Base-by-base conservation (phyloP, 108 stramenopile genomes). In the Cyclostephanos invisitatus region DNA sequence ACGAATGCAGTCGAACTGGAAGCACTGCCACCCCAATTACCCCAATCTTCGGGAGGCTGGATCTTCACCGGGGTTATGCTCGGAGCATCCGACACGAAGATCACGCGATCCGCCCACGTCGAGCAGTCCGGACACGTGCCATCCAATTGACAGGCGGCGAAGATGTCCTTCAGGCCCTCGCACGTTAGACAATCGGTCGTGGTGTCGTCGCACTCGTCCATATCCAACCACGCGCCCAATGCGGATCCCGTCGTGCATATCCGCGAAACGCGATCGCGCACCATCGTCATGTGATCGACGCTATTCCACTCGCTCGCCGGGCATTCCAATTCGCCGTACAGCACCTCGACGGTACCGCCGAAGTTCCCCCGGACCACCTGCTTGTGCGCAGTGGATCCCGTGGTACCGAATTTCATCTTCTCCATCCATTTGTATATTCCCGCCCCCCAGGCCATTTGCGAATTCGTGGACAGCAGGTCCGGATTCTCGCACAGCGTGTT, bases 341-440 rank as follows among this genome's bases (percentile, higher is more conserved):
- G 48, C 8, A 74, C 70, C 46, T 71, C 60, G 35, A 81, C 54
- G 44, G 74, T 67, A 17, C 80, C 80, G 11, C 80, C 80, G 42
- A 75, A 81, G 58, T 81, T 81, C 15, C 70, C 70, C 61, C 74
- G 71, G 53, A 81, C 58, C 0, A 49, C 62, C 28, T 81, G 73
- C 35, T 71, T 75, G 65, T 81, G 80, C 2, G 80, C 80, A 5
- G 80, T 81, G 20, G 73, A 51, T 7, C 74, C 80, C 15, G 57
- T 59, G 0, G 74, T 70, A 5, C 74, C 80, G 62, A 65, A 71
- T 17, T 67, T 58, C 74, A 74, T 67, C 27, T 81, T 67, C 48
- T 81, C 80, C 80, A 81, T 81, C 62, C 68, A 81, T 42, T 81
- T 81, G 54, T 46, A 60, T 18, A 81, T 74, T 7, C 74, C 80